phyloP scores from a whole-genome alignment of 768 basidiomycete species.

The Serpula lacrymans region DNA sequence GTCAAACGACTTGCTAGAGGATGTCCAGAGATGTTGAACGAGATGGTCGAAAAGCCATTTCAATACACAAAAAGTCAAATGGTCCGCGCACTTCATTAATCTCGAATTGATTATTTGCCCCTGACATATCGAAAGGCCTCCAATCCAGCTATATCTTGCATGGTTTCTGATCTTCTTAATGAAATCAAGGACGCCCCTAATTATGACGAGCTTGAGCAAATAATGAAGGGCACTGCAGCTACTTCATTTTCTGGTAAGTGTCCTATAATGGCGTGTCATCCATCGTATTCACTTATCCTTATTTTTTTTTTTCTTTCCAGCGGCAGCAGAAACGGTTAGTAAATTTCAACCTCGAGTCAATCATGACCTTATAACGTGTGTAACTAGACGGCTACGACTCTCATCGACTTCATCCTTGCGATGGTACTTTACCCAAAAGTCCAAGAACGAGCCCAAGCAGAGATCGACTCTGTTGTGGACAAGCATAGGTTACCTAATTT shows the following conservation, averaged over 20 bases:
- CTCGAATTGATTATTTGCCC: background rate
- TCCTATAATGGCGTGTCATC: too few species aligned
- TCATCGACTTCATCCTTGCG: slow-evolving; percentile 18
- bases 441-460: slow-evolving; percentile 15
- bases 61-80: slow-evolving; percentile 15
- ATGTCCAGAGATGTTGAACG: background rate
- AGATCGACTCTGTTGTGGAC: slow-evolving; percentile 10
- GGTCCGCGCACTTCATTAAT: slow-evolving; percentile 4
- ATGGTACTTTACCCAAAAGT: slow-evolving; percentile 17
- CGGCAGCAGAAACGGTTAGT: slow-evolving; percentile 39
- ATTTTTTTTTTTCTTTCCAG: too few species aligned
- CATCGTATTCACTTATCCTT: background rate
- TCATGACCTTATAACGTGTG: slow-evolving; percentile 4
- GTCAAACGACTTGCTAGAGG: background rate
- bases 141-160: slow-evolving; percentile 13
- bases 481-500: slow-evolving; percentile 8
- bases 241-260: slow-evolving; percentile 9
- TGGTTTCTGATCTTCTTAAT: slow-evolving; percentile 18
- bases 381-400: too few species aligned
- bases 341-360: background rate
- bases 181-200: slow-evolving; percentile 1
- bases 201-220: slow-evolving; percentile 7
- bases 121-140: slow-evolving; percentile 2
- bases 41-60: slow-evolving; percentile 32
- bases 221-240: slow-evolving; percentile 12